These are phyloP conservation scores for Entonaema liquescens DNA, from an alignment of 495 filamentous ascomycete genomes.

Conservation along the genomic window DNA sequence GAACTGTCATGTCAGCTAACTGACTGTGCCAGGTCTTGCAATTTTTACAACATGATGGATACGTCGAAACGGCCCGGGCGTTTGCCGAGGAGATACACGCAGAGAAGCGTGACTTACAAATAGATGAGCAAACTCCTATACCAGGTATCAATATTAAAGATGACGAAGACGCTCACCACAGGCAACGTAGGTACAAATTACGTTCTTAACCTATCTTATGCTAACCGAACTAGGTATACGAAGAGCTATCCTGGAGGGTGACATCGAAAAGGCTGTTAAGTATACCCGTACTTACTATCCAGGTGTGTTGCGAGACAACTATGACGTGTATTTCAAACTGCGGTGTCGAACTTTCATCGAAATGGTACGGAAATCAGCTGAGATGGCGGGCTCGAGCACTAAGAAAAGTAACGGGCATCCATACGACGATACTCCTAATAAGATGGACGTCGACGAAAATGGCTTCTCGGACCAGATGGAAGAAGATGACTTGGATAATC, in stretches of 20 bases:
- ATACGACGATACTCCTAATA: conserved; percentile 70
- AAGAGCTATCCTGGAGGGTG: conserved; percentile 87
- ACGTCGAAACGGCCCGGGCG: conserved; percentile 90
- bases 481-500: conserved; percentile 59
- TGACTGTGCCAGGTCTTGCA: conserved; percentile 70
- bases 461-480: conserved; percentile 60
- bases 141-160: conserved; percentile 78
- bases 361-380: conserved; percentile 86
- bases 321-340: conserved; percentile 89
- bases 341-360: conserved; percentile 93
- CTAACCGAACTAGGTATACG: conserved; percentile 72
- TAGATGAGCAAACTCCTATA: conserved; percentile 60
- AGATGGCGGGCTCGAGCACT: conserved; percentile 61
- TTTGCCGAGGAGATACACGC: conserved; percentile 84
- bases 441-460: conserved; percentile 73
- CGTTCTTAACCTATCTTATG: conserved; percentile 2
- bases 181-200: conserved; percentile 72
- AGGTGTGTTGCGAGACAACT: conserved; percentile 80
- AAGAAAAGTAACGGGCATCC: conserved; percentile 47
- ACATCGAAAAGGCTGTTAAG: conserved; percentile 89
- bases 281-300: conserved; percentile 82
- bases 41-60: conserved; percentile 94
- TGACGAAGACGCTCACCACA: conserved; percentile 84
- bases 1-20: conserved; percentile 20
- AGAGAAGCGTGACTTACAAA: conserved; percentile 71